Evolutionary conservation across 495 filamentous ascomycete species (phyloP).

Genomic region (Podospora didyma): DNA sequence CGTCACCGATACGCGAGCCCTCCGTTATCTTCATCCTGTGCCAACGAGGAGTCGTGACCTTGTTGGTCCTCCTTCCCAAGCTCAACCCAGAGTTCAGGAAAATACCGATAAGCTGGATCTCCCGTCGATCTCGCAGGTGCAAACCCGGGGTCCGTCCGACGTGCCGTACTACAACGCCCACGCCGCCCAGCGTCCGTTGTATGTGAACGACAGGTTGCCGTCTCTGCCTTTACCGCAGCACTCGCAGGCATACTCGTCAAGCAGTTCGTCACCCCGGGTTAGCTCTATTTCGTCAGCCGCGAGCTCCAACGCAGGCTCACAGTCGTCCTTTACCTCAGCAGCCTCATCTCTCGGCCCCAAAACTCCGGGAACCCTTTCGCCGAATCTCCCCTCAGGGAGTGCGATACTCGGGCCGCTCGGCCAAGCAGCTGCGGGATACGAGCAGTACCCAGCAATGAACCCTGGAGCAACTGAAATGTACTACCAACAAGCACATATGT

Average conservation of each 20-base stretch:
- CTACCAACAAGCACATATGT: slow-evolving; percentile 70
- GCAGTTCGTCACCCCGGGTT: slow-evolving; percentile 65
- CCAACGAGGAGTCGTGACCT: slow-evolving; percentile 3
- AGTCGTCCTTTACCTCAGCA: slow-evolving; percentile 51
- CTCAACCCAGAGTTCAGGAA: slow-evolving; percentile 12
- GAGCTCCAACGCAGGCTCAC: slow-evolving; percentile 49
- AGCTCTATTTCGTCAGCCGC: slow-evolving; percentile 58
- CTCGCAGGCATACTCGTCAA: slow-evolving; percentile 57
- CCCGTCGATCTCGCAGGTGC: slow-evolving; percentile 86
- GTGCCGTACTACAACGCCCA: slow-evolving; percentile 71
- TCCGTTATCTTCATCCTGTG: not conserved
- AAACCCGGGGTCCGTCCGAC: slow-evolving; percentile 82
- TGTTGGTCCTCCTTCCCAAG: slow-evolving; percentile 4
- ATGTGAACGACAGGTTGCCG: slow-evolving; percentile 71
- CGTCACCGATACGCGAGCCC: not conserved
- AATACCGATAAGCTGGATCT: slow-evolving; percentile 98
- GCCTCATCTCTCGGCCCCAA: slow-evolving; percentile 55
- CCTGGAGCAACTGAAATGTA: slow-evolving; percentile 74
- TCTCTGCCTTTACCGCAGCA: slow-evolving; percentile 68
- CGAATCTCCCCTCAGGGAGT: slow-evolving; percentile 38
- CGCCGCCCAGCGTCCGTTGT: slow-evolving; percentile 62
- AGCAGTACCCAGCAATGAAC: slow-evolving; percentile 79
- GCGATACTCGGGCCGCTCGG: slow-evolving; percentile 35
- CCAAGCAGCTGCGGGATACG: slow-evolving; percentile 45
- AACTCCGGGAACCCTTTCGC: slow-evolving; percentile 45